phyloP scores from a whole-genome alignment of 805 yeast species.

The Pichia cephalocereana region DNA sequence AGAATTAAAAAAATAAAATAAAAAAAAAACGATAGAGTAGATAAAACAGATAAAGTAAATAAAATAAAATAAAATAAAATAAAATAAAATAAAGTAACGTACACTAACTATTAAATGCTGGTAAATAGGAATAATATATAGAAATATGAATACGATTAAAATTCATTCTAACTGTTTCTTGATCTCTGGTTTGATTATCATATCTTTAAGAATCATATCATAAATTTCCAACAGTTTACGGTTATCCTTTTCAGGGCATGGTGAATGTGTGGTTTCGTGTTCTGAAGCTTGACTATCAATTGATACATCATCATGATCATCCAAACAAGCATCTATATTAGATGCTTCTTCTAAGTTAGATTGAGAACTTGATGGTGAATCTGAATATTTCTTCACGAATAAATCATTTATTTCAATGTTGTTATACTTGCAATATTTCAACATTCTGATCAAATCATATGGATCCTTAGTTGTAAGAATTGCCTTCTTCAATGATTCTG shows the following conservation, averaged over 20 bases:
- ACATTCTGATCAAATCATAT: slow-evolving; percentile 10
- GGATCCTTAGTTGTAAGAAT: slow-evolving; percentile 11
- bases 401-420: slow-evolving; percentile 10
- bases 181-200: neutral
- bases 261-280: neutral
- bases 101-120: too few species aligned
- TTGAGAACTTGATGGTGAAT: neutral
- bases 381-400: slow-evolving; percentile 5
- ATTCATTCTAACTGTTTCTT: neutral
- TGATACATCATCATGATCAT: slow-evolving; percentile 5
- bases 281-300: slow-evolving; percentile 3
- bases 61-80: too few species aligned
- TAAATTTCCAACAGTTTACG: slow-evolving; percentile 12
- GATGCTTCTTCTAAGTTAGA: neutral
- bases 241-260: slow-evolving; percentile 1
- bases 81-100: too few species aligned
- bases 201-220: slow-evolving; percentile 19
- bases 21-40: too few species aligned
- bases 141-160: neutral
- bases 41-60: too few species aligned
- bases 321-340: neutral
- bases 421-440: slow-evolving; percentile 5
- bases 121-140: too few species aligned
- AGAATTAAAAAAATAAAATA: too few species aligned
- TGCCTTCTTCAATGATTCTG: slow-evolving; percentile 3